phyloP scores from a whole-genome alignment of 1,284 basidiomycete genomes.

The Schizopora paradoxa region DNA sequence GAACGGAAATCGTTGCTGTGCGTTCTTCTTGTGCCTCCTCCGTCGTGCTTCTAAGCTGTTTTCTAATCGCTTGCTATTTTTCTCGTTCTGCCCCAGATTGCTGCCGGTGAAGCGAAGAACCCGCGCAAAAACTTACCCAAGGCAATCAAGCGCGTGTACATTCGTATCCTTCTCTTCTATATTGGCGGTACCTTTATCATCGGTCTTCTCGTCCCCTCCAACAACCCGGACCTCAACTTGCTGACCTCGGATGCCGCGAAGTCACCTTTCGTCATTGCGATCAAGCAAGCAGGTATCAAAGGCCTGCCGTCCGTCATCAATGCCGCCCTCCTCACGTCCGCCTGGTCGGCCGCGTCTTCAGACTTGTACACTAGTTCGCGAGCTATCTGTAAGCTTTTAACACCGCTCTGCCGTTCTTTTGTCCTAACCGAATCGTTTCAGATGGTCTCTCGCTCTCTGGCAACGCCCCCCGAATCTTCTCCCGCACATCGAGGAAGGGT shows the following conservation, averaged over 20 bases:
- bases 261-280: conserved; percentile 85
- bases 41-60: not conserved
- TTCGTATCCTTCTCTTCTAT: conserved; percentile 75
- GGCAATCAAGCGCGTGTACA: conserved; percentile 62
- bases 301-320: conserved; percentile 79
- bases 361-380: conserved; percentile 81
- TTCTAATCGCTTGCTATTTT: not conserved
- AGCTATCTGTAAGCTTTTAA: conserved; percentile 58
- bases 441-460: conserved; percentile 73
- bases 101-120: conserved; percentile 75
- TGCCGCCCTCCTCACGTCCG: conserved; percentile 78
- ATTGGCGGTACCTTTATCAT: conserved; percentile 63
- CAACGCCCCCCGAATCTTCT: conserved; percentile 75
- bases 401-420: conserved; percentile 4
- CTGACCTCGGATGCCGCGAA: conserved; percentile 55
- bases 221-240: conserved; percentile 52
- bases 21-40: conserved; percentile 31
- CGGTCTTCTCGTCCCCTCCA: conserved; percentile 73
- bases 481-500: conserved; percentile 61
- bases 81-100: conserved; percentile 43
- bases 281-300: conserved; percentile 68
- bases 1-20: conserved; percentile 85
- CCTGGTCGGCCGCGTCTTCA: conserved; percentile 82
- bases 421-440: conserved; percentile 25
- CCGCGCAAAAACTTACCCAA: conserved; percentile 63